Evolutionary conservation across 2,329 filamentous ascomycete genomes (phyloP).

Genomic region (Gnomoniopsis sp.): DNA sequence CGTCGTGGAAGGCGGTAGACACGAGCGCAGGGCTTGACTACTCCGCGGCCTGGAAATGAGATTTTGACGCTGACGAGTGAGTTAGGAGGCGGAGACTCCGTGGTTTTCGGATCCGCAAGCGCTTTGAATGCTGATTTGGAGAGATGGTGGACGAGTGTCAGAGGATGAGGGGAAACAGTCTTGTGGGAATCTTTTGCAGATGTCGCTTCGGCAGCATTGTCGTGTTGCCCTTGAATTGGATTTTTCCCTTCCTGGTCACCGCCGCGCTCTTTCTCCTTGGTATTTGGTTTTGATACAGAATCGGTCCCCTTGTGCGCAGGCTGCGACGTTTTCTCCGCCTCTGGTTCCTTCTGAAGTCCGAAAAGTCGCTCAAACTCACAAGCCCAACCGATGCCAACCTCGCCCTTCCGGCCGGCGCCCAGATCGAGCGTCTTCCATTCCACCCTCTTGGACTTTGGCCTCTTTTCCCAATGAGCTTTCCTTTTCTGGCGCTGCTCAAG

Average conservation of each 20-base stretch:
- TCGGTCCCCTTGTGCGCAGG: slow-evolving; percentile 1
- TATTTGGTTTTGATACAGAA: slow-evolving; percentile 5
- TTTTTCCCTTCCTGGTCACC: slow-evolving; percentile 18
- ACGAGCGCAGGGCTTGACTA: slow-evolving; percentile 68
- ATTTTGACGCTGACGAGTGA: slow-evolving; percentile 62
- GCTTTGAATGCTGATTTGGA: slow-evolving; percentile 32
- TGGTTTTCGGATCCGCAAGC: slow-evolving; percentile 23
- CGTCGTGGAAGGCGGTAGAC: slow-evolving; percentile 77
- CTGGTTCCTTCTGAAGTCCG: slow-evolving; percentile 23
- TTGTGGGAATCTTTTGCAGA: background rate
- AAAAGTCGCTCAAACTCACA: slow-evolving; percentile 81
- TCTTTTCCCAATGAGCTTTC: slow-evolving; percentile 66
- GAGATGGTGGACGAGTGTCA: slow-evolving; percentile 34
- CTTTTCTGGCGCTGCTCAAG: slow-evolving; percentile 57
- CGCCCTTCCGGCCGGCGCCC: slow-evolving; percentile 71
- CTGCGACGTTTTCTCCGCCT: slow-evolving; percentile 15
- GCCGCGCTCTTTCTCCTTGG: slow-evolving; percentile 19
- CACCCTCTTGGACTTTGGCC: slow-evolving; percentile 77
- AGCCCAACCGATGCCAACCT: slow-evolving; percentile 76
- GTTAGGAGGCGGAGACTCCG: slow-evolving; percentile 30
- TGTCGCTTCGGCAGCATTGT: slow-evolving; percentile 1
- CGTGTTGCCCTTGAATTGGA: slow-evolving; percentile 11
- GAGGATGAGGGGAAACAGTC: slow-evolving; percentile 12
- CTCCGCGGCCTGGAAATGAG: slow-evolving; percentile 65
- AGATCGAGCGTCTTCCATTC: slow-evolving; percentile 74